Percentiles rank a stretch among this genome's conserved stretches.
These are phyloP conservation scores for Trichosporon coremiiforme DNA, from an alignment of 1,284 basidiomycete species.

Conservation along the genomic window DNA sequence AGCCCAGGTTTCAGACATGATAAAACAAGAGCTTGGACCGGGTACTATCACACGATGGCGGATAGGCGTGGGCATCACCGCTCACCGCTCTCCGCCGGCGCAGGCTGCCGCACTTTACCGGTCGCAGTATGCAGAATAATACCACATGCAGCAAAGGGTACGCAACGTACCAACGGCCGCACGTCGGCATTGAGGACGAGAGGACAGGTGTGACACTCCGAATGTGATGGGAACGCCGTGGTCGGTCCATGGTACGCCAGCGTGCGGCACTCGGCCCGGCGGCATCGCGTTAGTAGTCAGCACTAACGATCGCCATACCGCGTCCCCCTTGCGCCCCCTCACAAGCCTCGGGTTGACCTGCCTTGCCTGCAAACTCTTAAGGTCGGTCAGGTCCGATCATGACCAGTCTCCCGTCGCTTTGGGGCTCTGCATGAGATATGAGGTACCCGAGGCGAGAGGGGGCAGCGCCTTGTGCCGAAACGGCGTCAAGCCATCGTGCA, in stretches of 20 bases:
- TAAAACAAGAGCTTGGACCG: neutral
- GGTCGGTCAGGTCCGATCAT: neutral
- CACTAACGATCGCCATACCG: neutral
- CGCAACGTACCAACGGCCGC: too few species aligned
- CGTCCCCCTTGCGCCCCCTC: neutral
- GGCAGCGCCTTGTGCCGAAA: neutral
- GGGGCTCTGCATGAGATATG: neutral
- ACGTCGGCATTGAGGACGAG: too few species aligned
- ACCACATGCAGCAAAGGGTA: too few species aligned
- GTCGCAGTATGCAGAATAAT: neutral
- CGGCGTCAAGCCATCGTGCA: neutral
- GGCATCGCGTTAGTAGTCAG: too few species aligned
- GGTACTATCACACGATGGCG: neutral
- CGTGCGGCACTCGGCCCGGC: too few species aligned
- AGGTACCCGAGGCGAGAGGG: neutral
- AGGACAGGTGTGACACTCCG: constrained; percentile 5
- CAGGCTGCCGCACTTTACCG: neutral
- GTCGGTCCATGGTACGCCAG: constrained; percentile 1
- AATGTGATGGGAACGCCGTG: constrained; percentile 7
- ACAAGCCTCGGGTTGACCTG: too few species aligned
- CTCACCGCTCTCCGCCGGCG: neutral
- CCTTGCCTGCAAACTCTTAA: neutral
- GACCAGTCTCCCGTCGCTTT: neutral
- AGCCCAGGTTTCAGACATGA: neutral
- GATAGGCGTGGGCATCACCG: neutral